These are phyloP conservation scores for Myriosclerotinia curreyana DNA, from an alignment of 2,329 filamentous ascomycete species.

Conservation along the genomic window DNA sequence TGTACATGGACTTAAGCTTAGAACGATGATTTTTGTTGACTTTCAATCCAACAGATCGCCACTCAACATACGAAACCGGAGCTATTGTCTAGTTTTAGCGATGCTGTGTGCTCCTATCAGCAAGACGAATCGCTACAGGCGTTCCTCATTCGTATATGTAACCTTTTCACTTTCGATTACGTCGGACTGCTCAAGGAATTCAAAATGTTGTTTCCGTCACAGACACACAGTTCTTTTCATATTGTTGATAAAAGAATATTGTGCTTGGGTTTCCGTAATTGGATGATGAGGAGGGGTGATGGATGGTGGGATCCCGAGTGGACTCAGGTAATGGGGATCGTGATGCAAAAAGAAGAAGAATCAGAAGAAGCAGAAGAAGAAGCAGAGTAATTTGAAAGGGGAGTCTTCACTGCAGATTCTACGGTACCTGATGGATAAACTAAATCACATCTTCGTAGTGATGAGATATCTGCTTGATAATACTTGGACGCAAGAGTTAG, in stretches of 20 bases:
- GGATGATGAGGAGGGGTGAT: neutral
- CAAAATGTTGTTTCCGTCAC: too few species aligned
- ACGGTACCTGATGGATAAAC: neutral
- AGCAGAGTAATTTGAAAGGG: neutral
- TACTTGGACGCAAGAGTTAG: neutral
- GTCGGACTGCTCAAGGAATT: neutral
- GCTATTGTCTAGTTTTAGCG: too few species aligned
- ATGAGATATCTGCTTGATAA: neutral
- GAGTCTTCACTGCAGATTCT: neutral
- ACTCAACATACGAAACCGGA: too few species aligned
- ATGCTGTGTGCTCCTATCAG: too few species aligned
- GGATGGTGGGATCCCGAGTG: neutral
- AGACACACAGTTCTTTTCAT: too few species aligned
- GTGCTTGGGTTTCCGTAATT: neutral
- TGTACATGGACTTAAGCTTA: neutral
- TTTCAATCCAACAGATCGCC: neutral
- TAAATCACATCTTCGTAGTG: too few species aligned
- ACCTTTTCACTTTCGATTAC: neutral
- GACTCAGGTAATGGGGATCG: neutral
- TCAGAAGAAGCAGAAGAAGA: too few species aligned
- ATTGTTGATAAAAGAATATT: neutral
- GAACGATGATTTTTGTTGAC: neutral
- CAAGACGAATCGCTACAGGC: too few species aligned
- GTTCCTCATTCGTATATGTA: neutral
- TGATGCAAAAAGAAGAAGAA: neutral